A percentile compares a stretch with the other conserved stretches of the same genome.
Evolutionary conservation across 2,329 filamentous ascomycete genomes (phyloP).

Genomic region (Colletotrichum sp.): DNA sequence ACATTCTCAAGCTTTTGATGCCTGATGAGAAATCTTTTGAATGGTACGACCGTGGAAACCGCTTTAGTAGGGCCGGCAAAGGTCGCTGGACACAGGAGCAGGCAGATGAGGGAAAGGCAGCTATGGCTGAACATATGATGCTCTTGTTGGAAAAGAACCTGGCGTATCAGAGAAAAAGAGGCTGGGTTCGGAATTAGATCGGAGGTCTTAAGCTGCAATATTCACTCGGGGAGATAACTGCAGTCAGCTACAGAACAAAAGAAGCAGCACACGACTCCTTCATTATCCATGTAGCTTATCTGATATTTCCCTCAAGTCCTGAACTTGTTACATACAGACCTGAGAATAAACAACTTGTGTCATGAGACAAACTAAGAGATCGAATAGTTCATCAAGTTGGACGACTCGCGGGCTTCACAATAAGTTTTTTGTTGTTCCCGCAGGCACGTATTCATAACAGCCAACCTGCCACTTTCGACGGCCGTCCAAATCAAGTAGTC

Average conservation of each 20-base stretch:
- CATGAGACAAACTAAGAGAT: background rate
- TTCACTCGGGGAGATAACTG: rapidly evolving
- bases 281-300: too few species aligned
- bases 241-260: background rate
- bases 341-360: too few species aligned
- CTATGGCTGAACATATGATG: background rate
- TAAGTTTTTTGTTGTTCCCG: background rate
- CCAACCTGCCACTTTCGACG: background rate
- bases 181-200: background rate
- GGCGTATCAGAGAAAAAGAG: background rate
- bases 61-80: too few species aligned
- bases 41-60: background rate
- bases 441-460: background rate
- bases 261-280: background rate
- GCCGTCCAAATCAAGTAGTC: background rate
- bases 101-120: background rate
- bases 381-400: rapidly evolving
- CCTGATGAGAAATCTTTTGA: background rate
- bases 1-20: background rate
- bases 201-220: background rate
- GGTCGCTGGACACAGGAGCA: background rate
- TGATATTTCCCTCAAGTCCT: too few species aligned
- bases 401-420: background rate
- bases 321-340: too few species aligned
- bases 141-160: background rate